Conservation (phyloP, 345 rosid genomes). For the Gynandropsis gynandra region DNA sequence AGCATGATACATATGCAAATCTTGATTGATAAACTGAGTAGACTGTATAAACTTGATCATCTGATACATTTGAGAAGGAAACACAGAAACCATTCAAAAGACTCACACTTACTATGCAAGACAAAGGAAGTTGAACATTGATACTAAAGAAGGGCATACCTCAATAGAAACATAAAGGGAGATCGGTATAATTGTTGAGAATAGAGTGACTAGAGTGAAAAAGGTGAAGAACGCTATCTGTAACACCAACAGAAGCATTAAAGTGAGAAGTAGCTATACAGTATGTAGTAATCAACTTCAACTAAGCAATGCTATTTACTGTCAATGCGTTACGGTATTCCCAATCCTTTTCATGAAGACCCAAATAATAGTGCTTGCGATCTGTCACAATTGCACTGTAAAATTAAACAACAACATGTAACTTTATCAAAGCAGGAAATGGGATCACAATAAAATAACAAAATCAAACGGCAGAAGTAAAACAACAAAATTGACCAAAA, state of each 20-base stretch:
- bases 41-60: slow-evolving; percentile 97
- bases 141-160: slow-evolving; percentile 40
- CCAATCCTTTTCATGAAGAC: slow-evolving; percentile 46
- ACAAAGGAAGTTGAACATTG: slow-evolving; percentile 1
- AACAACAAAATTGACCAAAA: slow-evolving; percentile 17
- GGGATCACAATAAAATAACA: not conserved
- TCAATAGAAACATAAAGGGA: slow-evolving; percentile 97
- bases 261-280: slow-evolving; percentile 7
- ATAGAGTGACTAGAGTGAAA: slow-evolving; percentile 87
- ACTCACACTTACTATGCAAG: slow-evolving; percentile 4
- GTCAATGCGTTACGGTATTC: slow-evolving; percentile 62
- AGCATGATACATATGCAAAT: slow-evolving; percentile 79
- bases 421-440: slow-evolving; percentile 17
- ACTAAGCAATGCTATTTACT: slow-evolving; percentile 41
- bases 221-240: slow-evolving; percentile 75
- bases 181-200: slow-evolving; percentile 92
- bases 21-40: slow-evolving; percentile 93
- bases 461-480: slow-evolving; percentile 13
- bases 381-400: slow-evolving; percentile 87
- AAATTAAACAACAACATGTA: slow-evolving; percentile 22
- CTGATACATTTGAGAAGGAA: slow-evolving; percentile 36
- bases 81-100: slow-evolving; percentile 17
- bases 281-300: slow-evolving; percentile 18
- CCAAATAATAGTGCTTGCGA: slow-evolving; percentile 59
- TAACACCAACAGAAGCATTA: slow-evolving; percentile 25